Evolutionary conservation across 306 rosid genomes (phyloP), one percentile per base, ranked within the genome.

Genomic region (Potentilla sterilis): DNA sequence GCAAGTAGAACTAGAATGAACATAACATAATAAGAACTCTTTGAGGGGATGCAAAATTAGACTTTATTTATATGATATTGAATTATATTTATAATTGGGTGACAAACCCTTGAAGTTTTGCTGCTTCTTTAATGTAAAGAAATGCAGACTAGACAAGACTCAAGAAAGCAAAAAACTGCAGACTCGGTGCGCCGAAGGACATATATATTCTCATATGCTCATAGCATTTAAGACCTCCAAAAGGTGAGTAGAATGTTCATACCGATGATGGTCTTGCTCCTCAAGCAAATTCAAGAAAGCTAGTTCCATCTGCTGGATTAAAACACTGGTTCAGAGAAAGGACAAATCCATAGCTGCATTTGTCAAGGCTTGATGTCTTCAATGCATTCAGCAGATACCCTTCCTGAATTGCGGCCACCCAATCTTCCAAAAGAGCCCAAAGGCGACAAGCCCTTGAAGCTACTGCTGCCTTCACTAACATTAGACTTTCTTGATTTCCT

Each of bases 391-490:
- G 85, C 87, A 28, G 85, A 78, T 63, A 86, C 49, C 72, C 78
- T 91, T 40, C 88, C 97, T 4, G 93, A 84, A 74, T 83, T 85
- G 64, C 86, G 90, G 68, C 88, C 83, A 0, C 81, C 80, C 34
- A 89, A 79, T 83, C 76, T 93, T 55, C 97, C 85, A 13, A 93
- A 87, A 4, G 97, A 89, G 62, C 95, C 85, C 83, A 93, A 73
- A 69, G 97, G 81, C 0, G 96, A 88, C 84, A 91, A 82, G 68
- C 93, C 81, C 88, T 93, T 91, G 82, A 93, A 89, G 84, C 98
- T 93, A 82, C 93, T 91, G 82, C 98, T 93, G 43, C 96, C 98
- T 78, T 93, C 97, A 37, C 93, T 85, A 82, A 84, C 84, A 77
- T 93, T 93, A 6, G 97, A 91, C 89, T 79, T 93, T 69, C 93